Conservation (phyloP, 1,284 basidiomycete genomes). For the Volvariella volvacea region DNA sequence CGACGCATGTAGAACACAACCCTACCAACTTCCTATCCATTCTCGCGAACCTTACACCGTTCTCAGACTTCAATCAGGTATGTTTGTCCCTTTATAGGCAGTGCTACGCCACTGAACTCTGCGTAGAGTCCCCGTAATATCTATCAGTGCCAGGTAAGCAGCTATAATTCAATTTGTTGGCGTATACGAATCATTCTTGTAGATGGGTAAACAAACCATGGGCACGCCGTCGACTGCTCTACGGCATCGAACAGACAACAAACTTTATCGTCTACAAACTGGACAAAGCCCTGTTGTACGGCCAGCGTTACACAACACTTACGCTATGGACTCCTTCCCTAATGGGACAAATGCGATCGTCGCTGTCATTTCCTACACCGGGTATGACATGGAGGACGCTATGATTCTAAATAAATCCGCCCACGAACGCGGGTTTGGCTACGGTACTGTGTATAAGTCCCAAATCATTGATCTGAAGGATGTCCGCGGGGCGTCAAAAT, state of each 20-base stretch:
- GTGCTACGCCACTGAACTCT: background rate
- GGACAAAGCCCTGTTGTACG: conserved; percentile 96
- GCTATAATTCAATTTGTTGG: conserved; percentile 7
- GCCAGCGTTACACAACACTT: conserved; percentile 88
- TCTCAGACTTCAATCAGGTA: conserved; percentile 97
- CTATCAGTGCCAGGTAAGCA: conserved; percentile 74
- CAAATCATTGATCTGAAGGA: conserved; percentile 90
- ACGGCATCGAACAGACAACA: conserved; percentile 94
- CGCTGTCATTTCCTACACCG: conserved; percentile 99
- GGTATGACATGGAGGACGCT: conserved; percentile 99
- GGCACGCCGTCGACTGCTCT: conserved; percentile 94
- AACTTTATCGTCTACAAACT: conserved; percentile 93
- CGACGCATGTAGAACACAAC: conserved; percentile 90
- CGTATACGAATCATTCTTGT: conserved; percentile 3
- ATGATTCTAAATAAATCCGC: conserved; percentile 99
- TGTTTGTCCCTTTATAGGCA: conserved; percentile 7
- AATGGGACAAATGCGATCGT: conserved; percentile 98
- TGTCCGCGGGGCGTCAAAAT: conserved; percentile 57
- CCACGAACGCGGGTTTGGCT: conserved; percentile 96
- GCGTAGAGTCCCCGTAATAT: conserved; percentile 77
- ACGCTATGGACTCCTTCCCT: conserved; percentile 98
- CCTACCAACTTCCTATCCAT: conserved; percentile 95
- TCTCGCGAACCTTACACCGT: conserved; percentile 75
- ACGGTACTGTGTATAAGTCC: conserved; percentile 96
- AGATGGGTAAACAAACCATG: conserved; percentile 99